A percentile compares a stretch with the other conserved stretches of the same genome.
phyloP scores from a whole-genome alignment of 441 rosid genomes.

The Gossypium gossypioides region DNA sequence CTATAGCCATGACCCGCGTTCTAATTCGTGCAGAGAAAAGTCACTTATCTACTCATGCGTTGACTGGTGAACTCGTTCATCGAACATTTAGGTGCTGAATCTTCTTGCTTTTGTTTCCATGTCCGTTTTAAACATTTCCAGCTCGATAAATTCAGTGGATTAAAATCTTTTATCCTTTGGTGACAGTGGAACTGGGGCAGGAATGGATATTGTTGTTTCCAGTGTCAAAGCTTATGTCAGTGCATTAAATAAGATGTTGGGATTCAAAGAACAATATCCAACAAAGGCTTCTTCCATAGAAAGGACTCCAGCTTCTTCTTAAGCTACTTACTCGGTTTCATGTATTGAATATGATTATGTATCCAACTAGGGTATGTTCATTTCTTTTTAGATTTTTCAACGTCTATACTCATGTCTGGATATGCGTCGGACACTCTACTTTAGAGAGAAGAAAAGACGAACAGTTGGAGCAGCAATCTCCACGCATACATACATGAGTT shows the following conservation, averaged over 20 bases:
- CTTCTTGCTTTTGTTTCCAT: neutral
- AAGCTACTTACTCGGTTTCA: conserved; percentile 8
- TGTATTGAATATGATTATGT: neutral
- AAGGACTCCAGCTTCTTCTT: conserved; percentile 32
- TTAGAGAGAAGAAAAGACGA: too few species aligned
- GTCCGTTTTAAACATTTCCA: neutral
- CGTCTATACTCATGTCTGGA: neutral
- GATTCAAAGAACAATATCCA: conserved; percentile 34
- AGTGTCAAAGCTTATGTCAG: conserved; percentile 82
- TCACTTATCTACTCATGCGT: conserved; percentile 40
- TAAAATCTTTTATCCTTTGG: neutral
- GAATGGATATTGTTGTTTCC: conserved; percentile 81
- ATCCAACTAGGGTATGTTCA: neutral
- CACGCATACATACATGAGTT: neutral
- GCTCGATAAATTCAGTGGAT: neutral
- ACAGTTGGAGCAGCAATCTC: neutral
- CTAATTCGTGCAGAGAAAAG: conserved; percentile 48
- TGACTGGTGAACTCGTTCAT: conserved; percentile 41
- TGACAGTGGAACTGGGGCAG: conserved; percentile 74
- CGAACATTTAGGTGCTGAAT: conserved; percentile 57
- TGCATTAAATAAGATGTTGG: conserved; percentile 79
- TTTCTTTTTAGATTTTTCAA: neutral
- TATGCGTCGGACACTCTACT: too few species aligned
- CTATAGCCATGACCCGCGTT: conserved; percentile 87
- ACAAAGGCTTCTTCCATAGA: conserved; percentile 20